These are phyloP conservation scores for Ceratocystiopsis brevicomis DNA, from an alignment of 2,329 filamentous ascomycete genomes.

Conservation along the genomic window DNA sequence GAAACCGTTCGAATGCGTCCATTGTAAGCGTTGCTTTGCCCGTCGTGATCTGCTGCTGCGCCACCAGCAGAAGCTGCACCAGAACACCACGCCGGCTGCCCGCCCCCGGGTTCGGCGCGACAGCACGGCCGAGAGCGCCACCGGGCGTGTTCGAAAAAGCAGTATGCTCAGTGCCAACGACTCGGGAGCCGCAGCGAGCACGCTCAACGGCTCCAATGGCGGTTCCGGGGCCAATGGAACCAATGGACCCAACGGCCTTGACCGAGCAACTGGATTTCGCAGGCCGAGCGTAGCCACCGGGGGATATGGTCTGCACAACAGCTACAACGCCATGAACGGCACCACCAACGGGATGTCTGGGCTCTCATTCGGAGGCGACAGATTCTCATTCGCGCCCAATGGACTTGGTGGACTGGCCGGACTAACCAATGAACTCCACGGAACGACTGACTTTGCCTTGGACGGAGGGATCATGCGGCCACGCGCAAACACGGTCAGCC, in stretches of 20 bases:
- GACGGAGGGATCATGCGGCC: constrained; percentile 49
- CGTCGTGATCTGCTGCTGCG: constrained; percentile 77
- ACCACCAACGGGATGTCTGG: too few relatives aligned
- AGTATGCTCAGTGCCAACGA: constrained; percentile 45
- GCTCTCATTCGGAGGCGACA: too few relatives aligned
- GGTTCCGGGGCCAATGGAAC: too few relatives aligned
- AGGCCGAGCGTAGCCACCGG: too few relatives aligned
- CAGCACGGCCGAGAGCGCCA: constrained; percentile 56
- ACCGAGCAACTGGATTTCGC: too few relatives aligned
- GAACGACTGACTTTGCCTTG: constrained; percentile 16
- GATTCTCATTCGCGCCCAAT: too few relatives aligned
- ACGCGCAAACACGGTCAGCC: constrained; percentile 87
- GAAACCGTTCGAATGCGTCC: constrained; percentile 94
- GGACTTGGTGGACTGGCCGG: too few relatives aligned
- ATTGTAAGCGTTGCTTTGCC: constrained; percentile 88
- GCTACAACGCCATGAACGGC: neutral
- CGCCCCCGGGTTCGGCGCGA: constrained; percentile 77
- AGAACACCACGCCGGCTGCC: constrained; percentile 73
- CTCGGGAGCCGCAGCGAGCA: constrained; percentile 20
- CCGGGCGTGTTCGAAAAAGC: constrained; percentile 74
- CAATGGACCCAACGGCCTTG: too few relatives aligned
- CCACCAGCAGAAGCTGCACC: constrained; percentile 96
- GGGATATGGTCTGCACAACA: too few relatives aligned
- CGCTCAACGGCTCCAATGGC: neutral
- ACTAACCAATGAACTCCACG: too few relatives aligned